These are phyloP conservation scores for Mycena kentingensis DNA, from an alignment of 768 basidiomycete species.

Conservation along the genomic window DNA sequence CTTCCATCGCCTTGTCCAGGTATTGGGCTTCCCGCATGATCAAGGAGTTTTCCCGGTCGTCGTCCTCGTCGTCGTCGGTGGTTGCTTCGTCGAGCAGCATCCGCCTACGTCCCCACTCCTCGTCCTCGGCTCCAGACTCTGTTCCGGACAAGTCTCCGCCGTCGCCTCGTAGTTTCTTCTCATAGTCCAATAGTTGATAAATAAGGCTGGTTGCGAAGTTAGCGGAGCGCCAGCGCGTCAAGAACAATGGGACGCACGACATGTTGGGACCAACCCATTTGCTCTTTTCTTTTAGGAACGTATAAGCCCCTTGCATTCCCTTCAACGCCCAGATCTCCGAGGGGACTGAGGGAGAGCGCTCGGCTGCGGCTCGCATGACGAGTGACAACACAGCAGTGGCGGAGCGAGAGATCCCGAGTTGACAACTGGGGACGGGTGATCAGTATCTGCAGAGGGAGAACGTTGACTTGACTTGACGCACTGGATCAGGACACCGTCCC, in stretches of 20 bases:
- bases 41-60: constrained; percentile 55
- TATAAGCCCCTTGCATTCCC: constrained; percentile 89
- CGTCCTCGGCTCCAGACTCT: constrained; percentile 66
- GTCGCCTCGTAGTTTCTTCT: constrained; percentile 65
- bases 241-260: constrained; percentile 63
- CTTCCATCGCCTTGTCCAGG: constrained; percentile 87
- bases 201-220: constrained; percentile 61
- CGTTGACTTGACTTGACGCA: constrained; percentile 44
- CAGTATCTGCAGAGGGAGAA: constrained; percentile 22
- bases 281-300: constrained; percentile 88
- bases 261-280: constrained; percentile 91
- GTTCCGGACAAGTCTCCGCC: constrained; percentile 50
- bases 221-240: constrained; percentile 9
- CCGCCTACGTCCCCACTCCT: constrained; percentile 78
- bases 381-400: constrained; percentile 89
- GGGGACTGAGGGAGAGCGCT: constrained; percentile 63
- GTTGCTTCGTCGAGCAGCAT: constrained; percentile 57
- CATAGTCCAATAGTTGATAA: constrained; percentile 92
- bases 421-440: constrained; percentile 64
- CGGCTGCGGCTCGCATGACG: constrained; percentile 89
- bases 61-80: constrained; percentile 48
- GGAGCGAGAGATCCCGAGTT: constrained; percentile 90
- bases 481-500: constrained; percentile 85
- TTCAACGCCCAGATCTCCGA: constrained; percentile 76
- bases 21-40: constrained; percentile 79